Conservation (phyloP, 1,139 yeast genomes). For the Lizanozyma gosingica region DNA sequence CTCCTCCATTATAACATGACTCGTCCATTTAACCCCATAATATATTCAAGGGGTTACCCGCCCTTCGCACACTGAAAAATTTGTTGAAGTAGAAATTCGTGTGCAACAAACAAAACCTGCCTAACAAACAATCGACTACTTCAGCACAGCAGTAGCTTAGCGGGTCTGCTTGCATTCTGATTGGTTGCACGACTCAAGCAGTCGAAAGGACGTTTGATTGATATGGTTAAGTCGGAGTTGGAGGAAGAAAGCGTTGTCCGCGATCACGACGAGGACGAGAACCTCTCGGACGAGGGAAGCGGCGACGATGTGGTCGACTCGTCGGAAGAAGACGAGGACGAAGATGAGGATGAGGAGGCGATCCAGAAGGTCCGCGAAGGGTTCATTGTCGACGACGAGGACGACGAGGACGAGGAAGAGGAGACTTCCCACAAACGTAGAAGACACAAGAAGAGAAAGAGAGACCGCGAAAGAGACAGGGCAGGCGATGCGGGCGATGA, state of each 20-base stretch:
- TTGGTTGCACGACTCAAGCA: too few relatives aligned
- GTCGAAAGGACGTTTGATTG: conserved; percentile 2
- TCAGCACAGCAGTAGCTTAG: too few relatives aligned
- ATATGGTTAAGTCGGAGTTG: conserved; percentile 12
- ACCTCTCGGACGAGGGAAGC: conserved; percentile 13
- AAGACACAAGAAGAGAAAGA: conserved; percentile 30
- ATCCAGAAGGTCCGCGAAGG: conserved; percentile 76
- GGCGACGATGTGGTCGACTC: conserved; percentile 43
- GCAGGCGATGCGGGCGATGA: conserved; percentile 44
- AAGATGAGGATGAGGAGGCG: conserved; percentile 71
- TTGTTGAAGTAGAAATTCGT: not conserved
- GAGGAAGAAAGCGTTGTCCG: conserved; percentile 31
- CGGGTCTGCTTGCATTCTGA: too few relatives aligned
- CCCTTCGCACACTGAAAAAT: not conserved
- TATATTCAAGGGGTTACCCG: not conserved
- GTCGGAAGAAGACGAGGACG: conserved; percentile 69
- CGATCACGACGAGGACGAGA: conserved; percentile 22
- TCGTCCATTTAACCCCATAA: not conserved
- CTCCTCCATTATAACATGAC: not conserved
- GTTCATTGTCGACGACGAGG: conserved; percentile 89
- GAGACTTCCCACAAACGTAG: conserved; percentile 19
- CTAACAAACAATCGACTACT: not conserved
- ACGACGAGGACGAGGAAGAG: conserved; percentile 45
- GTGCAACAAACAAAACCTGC: not conserved
- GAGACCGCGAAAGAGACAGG: conserved; percentile 28